Conservation (phyloP, 1,139 yeast genomes). For the Kluyveromyces sp. region DNA sequence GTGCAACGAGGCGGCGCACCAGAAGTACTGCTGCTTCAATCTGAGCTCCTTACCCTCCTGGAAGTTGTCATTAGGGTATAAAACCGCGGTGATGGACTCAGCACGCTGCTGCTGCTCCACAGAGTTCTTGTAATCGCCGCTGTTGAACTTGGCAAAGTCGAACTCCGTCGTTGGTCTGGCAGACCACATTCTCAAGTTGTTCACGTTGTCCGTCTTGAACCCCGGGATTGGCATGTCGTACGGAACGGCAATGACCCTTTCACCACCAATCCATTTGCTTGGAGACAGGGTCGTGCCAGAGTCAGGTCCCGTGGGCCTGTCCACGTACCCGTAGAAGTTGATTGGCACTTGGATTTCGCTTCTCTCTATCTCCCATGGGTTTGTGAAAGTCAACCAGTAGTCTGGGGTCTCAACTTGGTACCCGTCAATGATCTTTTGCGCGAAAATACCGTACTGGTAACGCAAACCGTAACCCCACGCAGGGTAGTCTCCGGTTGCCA, state of each 20-base stretch:
- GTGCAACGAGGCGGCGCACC: conserved; percentile 92
- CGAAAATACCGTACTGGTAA: conserved; percentile 89
- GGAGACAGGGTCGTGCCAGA: conserved; percentile 43
- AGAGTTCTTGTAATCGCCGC: conserved; percentile 84
- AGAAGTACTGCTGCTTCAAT: conserved; percentile 90
- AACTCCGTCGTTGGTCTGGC: conserved; percentile 87
- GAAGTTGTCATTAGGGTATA: conserved; percentile 90
- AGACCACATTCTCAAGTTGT: conserved; percentile 86
- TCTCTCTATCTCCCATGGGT: conserved; percentile 91
- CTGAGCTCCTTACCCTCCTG: conserved; percentile 87
- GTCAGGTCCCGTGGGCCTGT: conserved; percentile 48
- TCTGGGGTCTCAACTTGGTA: conserved; percentile 93
- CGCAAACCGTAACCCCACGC: conserved; percentile 97
- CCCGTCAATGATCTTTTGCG: conserved; percentile 85
- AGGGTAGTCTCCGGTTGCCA: conserved; percentile 79
- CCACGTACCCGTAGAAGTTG: conserved; percentile 81
- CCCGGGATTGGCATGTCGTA: conserved; percentile 94
- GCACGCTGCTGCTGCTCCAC: conserved; percentile 82
- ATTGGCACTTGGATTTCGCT: conserved; percentile 87
- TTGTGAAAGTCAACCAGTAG: conserved; percentile 81
- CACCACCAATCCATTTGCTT: conserved; percentile 77
- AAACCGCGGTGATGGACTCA: conserved; percentile 83
- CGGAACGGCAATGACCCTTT: conserved; percentile 84
- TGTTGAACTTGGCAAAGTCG: conserved; percentile 85
- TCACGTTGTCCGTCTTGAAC: conserved; percentile 73